Conservation (phyloP, 805 yeast species). For the Candida ficus region DNA sequence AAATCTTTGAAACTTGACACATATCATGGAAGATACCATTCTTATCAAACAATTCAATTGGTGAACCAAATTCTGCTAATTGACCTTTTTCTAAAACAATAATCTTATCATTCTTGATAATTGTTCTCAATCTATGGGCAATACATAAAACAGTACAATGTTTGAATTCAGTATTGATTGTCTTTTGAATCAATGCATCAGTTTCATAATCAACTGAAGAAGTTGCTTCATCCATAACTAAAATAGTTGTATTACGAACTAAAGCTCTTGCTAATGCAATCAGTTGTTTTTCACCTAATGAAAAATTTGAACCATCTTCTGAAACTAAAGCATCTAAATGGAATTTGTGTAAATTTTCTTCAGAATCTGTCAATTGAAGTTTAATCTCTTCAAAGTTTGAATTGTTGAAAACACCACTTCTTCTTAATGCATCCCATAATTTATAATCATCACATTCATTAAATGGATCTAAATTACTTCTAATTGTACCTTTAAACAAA, state of each 20-base stretch:
- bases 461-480: constrained; percentile 73
- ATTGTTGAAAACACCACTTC: constrained; percentile 51
- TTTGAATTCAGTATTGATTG: constrained; percentile 53
- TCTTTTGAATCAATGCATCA: constrained; percentile 56
- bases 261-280: constrained; percentile 68
- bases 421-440: constrained; percentile 56
- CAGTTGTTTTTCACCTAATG: constrained; percentile 68
- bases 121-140: constrained; percentile 66
- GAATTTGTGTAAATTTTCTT: constrained; percentile 36
- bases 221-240: constrained; percentile 73
- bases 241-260: constrained; percentile 54
- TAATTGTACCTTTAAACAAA: constrained; percentile 62
- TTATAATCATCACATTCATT: constrained; percentile 48
- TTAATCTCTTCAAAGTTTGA: constrained; percentile 3
- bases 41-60: constrained; percentile 39
- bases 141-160: constrained; percentile 65
- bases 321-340: constrained; percentile 56
- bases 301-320: constrained; percentile 66
- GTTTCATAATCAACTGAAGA: constrained; percentile 73
- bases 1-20: constrained; percentile 46
- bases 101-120: constrained; percentile 51
- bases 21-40: constrained; percentile 46
- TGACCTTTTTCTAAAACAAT: constrained; percentile 57
- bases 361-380: neutral
- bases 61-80: constrained; percentile 49